phyloP scores from a whole-genome alignment of 306 rosid species.

The Fragaria vesca region DNA sequence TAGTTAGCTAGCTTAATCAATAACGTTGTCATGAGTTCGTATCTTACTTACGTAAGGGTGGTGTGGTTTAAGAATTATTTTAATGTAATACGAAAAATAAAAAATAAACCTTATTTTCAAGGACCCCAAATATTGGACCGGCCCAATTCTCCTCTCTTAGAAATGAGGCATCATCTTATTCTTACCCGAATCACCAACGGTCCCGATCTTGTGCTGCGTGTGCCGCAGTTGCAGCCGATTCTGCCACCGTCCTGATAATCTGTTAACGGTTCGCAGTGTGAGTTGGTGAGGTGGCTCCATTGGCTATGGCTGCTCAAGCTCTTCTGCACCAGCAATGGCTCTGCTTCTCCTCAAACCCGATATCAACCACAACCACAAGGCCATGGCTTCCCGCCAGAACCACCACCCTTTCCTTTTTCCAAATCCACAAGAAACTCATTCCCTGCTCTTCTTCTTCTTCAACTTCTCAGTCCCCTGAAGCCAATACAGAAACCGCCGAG shows the following conservation, averaged over 20 bases:
- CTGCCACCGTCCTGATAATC: slow-evolving; percentile 18
- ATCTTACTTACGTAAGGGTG: no score
- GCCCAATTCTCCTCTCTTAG: no score
- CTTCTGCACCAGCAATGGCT: slow-evolving; percentile 49
- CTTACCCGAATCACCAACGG: neutral
- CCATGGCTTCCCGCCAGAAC: slow-evolving; percentile 35
- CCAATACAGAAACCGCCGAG: slow-evolving; percentile 64
- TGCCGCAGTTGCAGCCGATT: neutral
- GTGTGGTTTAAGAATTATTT: no score
- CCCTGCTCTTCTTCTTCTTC: slow-evolving; percentile 62
- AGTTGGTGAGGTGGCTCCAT: slow-evolving; percentile 31
- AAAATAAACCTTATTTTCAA: no score
- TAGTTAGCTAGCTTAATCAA: no score
- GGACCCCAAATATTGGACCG: no score
- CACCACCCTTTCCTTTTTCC: slow-evolving; percentile 28
- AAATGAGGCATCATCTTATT: no score
- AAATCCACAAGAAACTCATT: slow-evolving; percentile 28
- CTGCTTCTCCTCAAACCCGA: slow-evolving; percentile 53
- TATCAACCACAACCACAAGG: slow-evolving; percentile 14
- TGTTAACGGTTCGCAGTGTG: slow-evolving; percentile 6
- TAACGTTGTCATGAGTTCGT: no score
- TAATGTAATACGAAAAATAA: no score
- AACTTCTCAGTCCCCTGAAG: slow-evolving; percentile 68
- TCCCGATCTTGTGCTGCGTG: neutral
- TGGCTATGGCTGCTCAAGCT: slow-evolving; percentile 62